These are phyloP conservation scores for Starmerella cellae DNA, from an alignment of 805 yeast species.

Conservation along the genomic window DNA sequence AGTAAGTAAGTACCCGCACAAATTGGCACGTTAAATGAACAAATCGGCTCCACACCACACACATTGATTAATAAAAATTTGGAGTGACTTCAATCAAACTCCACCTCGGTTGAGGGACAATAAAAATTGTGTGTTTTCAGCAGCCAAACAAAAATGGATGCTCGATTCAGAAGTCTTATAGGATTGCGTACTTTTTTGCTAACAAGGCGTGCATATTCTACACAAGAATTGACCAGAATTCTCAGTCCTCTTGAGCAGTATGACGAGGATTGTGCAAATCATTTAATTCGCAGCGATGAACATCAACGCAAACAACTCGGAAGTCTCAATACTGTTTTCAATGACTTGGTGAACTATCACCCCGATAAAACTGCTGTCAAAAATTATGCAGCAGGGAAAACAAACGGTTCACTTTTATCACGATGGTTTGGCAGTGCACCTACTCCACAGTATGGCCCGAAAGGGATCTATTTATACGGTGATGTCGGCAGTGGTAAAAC, in stretches of 20 bases:
- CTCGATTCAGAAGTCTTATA: too few species aligned
- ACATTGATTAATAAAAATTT: too few species aligned
- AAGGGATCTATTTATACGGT: conserved; percentile 85
- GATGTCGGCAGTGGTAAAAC: conserved; percentile 99
- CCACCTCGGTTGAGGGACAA: too few species aligned
- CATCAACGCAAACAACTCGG: conserved; percentile 65
- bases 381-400: not conserved
- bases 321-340: conserved; percentile 47
- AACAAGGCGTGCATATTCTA: not conserved
- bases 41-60: too few species aligned
- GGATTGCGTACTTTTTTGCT: too few species aligned
- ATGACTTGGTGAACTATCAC: conserved; percentile 38
- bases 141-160: too few species aligned
- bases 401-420: not conserved
- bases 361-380: conserved; percentile 38
- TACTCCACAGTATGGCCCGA: conserved; percentile 32
- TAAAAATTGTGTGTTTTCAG: too few species aligned
- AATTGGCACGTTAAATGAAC: too few species aligned
- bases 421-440: not conserved
- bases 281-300: conserved; percentile 45
- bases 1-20: too few species aligned
- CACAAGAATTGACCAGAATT: not conserved
- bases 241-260: conserved; percentile 25
- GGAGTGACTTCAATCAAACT: too few species aligned
- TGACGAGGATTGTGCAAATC: conserved; percentile 25